Percentiles rank a stretch among this genome's conserved stretches.
Conservation (phyloP, 106 monocot species). For the Hemerocallis citrina region DNA sequence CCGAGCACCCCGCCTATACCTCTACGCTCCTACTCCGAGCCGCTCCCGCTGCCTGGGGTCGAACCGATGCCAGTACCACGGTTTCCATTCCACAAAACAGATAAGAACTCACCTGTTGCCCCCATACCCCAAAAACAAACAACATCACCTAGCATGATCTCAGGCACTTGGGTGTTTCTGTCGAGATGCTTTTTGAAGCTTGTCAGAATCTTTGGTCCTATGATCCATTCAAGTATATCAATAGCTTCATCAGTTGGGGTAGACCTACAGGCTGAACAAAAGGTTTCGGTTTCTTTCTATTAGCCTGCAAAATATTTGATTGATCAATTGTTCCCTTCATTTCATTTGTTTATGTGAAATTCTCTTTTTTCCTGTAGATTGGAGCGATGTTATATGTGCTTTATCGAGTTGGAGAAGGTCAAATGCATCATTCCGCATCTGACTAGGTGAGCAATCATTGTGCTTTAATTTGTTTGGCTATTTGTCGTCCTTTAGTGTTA, state of each 20-base stretch:
- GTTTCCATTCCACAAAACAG: no score
- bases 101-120: no score
- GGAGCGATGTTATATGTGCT: constrained; percentile 71
- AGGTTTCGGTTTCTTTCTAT: constrained; percentile 35
- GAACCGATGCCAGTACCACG: no score
- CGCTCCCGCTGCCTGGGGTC: no score
- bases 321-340: not conserved
- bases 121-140: no score
- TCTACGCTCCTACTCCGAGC: no score
- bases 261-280: constrained; percentile 81
- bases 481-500: no score
- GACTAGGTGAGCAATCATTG: constrained; percentile 32
- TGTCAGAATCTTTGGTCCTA: constrained; percentile 62
- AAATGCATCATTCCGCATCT: constrained; percentile 42
- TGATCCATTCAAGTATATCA: constrained; percentile 69
- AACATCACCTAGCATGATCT: not conserved
- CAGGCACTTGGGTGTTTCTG: constrained; percentile 59
- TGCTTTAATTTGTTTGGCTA: no score
- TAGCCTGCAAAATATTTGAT: not conserved
- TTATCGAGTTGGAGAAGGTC: constrained; percentile 74
- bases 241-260: constrained; percentile 69
- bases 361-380: constrained; percentile 20
- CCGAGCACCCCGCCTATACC: no score
- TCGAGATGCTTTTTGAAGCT: constrained; percentile 79
- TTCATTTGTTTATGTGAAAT: not conserved